Percentiles rank a stretch among this genome's conserved stretches.
Conservation (phyloP, 192 early-diverging fungal species). For the Mortierella hygrophila region DNA sequence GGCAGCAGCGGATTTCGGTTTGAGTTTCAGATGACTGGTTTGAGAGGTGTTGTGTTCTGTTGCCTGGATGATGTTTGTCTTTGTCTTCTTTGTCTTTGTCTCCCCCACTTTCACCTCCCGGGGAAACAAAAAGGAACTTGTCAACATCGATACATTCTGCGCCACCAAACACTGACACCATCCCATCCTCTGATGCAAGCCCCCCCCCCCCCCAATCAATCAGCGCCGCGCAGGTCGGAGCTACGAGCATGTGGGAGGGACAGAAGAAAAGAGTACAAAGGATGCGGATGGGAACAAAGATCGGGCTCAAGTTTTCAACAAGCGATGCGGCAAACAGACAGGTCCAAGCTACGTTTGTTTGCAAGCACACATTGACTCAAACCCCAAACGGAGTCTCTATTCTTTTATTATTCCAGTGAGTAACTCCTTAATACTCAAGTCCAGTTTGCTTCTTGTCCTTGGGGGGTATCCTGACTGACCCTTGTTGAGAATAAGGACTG, state of each 20-base stretch:
- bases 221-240: not conserved
- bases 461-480: constrained; percentile 16
- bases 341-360: not conserved
- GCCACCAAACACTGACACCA: not conserved
- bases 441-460: constrained; percentile 25
- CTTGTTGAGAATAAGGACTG: constrained; percentile 13
- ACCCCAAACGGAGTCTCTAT: not conserved
- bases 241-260: not conserved
- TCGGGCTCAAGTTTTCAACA: not conserved
- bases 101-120: too few relatives aligned
- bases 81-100: too few relatives aligned
- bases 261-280: not conserved
- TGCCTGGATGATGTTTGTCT: not conserved
- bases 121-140: not conserved
- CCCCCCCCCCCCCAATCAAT: not conserved
- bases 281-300: not conserved
- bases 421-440: not conserved
- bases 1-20: not conserved
- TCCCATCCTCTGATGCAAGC: not conserved
- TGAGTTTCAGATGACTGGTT: not conserved
- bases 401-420: not conserved
- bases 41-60: not conserved
- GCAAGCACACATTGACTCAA: not conserved
- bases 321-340: not conserved
- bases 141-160: not conserved